Percentiles rank a stretch among this genome's conserved stretches.
Evolutionary conservation across 441 rosid species (phyloP).

Genomic region (Populus hybrid): DNA sequence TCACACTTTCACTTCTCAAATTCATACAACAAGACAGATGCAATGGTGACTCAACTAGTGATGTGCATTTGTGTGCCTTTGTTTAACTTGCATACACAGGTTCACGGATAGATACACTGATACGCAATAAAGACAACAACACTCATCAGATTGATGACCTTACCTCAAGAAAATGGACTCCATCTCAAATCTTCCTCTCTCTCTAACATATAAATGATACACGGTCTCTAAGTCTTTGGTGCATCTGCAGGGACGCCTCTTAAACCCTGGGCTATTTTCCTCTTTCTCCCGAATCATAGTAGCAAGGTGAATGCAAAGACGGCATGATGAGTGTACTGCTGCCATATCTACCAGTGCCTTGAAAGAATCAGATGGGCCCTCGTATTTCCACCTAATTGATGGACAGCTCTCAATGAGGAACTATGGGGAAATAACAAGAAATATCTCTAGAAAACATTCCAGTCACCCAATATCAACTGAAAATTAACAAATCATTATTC

Average conservation of each 20-base stretch:
- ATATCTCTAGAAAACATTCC: background rate
- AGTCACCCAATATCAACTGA: background rate
- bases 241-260: conserved; percentile 84
- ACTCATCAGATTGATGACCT: background rate
- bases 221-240: conserved; percentile 55
- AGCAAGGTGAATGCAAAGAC: conserved; percentile 86
- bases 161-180: conserved; percentile 83
- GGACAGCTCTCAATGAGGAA: conserved; percentile 13
- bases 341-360: conserved; percentile 97
- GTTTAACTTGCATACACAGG: background rate
- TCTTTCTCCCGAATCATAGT: conserved; percentile 64
- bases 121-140: background rate
- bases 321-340: conserved; percentile 90
- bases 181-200: conserved; percentile 78
- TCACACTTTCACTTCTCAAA: background rate
- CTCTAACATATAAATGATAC: conserved; percentile 68
- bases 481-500: background rate
- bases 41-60: background rate
- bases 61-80: background rate
- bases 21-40: background rate
- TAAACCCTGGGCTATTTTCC: conserved; percentile 50
- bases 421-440: conserved; percentile 6
- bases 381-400: conserved; percentile 74
- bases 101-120: background rate
- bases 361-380: conserved; percentile 85